A percentile compares a stretch with the other conserved stretches of the same genome.
phyloP scores from a whole-genome alignment of 2,329 filamentous ascomycete genomes.

The Fusarium tjaetaba region DNA sequence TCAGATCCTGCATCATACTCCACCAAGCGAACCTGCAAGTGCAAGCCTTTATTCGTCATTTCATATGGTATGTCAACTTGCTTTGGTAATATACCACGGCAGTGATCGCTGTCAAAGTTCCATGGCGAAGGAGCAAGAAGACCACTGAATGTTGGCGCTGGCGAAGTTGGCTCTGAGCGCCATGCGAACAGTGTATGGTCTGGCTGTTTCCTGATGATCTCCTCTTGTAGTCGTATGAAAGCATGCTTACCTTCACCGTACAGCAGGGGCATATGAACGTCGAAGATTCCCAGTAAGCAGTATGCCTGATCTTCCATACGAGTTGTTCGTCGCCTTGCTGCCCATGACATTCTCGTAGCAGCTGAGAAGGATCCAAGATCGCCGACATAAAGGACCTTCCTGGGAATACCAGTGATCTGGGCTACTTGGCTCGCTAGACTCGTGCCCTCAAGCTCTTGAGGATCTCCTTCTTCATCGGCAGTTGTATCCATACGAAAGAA shows the following conservation, averaged over 20 bases:
- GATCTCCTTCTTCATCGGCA: neutral
- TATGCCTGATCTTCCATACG: conserved; percentile 45
- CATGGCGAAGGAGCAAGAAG: conserved; percentile 7
- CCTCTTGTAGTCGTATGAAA: conserved; percentile 40
- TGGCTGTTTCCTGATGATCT: conserved; percentile 25
- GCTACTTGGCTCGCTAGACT: conserved; percentile 12
- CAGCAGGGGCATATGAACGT: conserved; percentile 44
- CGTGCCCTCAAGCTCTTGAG: neutral
- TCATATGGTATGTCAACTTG: conserved; percentile 9
- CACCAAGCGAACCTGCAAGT: neutral
- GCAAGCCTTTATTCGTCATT: conserved; percentile 17
- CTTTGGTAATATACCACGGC: neutral
- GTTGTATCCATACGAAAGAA: neutral
- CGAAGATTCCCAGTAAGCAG: conserved; percentile 45
- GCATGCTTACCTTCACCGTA: conserved; percentile 44
- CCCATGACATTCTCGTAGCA: conserved; percentile 42
- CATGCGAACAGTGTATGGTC: conserved; percentile 13
- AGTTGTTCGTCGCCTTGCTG: conserved; percentile 38
- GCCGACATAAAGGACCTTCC: conserved; percentile 9
- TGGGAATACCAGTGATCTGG: conserved; percentile 37
- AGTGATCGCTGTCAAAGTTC: neutral
- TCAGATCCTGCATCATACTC: neutral
- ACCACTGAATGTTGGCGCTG: neutral
- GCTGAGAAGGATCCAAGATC: conserved; percentile 23
- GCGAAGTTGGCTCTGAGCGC: neutral